Evolutionary conservation across 2,329 filamentous ascomycete genomes (phyloP).

Genomic region (Stachybotrys elegans): DNA sequence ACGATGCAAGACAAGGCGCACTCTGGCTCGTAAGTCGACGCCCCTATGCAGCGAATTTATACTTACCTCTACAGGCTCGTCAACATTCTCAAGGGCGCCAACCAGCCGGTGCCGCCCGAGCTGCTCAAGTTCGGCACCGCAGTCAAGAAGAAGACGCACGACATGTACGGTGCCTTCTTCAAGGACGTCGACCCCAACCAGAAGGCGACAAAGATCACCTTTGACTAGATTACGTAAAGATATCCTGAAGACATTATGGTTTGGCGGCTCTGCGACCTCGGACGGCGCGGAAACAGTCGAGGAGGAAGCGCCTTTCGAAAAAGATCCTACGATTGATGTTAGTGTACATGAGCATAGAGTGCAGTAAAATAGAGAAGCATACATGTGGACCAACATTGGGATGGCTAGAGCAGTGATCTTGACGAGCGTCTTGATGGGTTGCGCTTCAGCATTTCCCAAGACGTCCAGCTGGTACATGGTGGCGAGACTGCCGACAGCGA

Average conservation of each 20-base stretch:
- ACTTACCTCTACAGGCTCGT: constrained; percentile 57
- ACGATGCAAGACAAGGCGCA: constrained; percentile 91
- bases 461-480: constrained; percentile 20
- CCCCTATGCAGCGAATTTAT: background rate
- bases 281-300: constrained; percentile 43
- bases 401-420: constrained; percentile 45
- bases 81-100: constrained; percentile 91
- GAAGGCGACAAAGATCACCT: constrained; percentile 86
- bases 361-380: constrained; percentile 29
- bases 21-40: constrained; percentile 70
- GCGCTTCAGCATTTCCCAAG: constrained; percentile 14
- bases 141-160: constrained; percentile 98
- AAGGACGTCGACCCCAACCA: constrained; percentile 82
- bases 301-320: constrained; percentile 49
- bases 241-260: constrained; percentile 13
- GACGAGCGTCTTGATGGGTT: constrained; percentile 31
- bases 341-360: constrained; percentile 16
- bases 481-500: constrained; percentile 20
- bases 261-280: constrained; percentile 25
- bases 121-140: constrained; percentile 95
- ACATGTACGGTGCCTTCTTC: constrained; percentile 92
- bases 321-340: constrained; percentile 38
- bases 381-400: constrained; percentile 54
- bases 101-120: constrained; percentile 84
- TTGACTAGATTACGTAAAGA: constrained; percentile 52